A percentile compares a stretch with the other conserved stretches of the same genome.
Conservation (phyloP, 495 filamentous ascomycete genomes). For the Podospora sp. region DNA sequence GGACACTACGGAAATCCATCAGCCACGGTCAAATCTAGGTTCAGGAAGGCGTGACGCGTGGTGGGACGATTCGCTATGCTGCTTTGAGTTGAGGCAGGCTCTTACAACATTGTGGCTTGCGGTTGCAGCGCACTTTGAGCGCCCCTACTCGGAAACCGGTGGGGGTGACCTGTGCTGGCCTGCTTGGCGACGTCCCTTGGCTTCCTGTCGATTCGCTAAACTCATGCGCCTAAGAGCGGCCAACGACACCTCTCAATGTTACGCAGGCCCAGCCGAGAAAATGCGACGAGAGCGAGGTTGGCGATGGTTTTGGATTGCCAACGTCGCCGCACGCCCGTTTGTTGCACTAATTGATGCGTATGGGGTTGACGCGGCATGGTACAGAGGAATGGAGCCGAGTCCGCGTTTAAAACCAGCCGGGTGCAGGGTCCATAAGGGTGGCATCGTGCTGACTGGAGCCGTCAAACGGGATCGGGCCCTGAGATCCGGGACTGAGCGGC, state of each 20-base stretch:
- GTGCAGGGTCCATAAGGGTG: conserved; percentile 8
- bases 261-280: not conserved
- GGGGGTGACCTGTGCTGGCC: conserved; percentile 6
- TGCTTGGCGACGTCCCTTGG: conserved; percentile 17
- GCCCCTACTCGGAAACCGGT: not conserved
- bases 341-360: not conserved
- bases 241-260: not conserved
- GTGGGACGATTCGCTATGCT: not conserved
- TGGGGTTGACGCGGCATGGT: not conserved
- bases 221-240: not conserved
- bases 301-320: not conserved
- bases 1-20: conserved; percentile 57
- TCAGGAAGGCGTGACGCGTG: not conserved
- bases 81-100: not conserved
- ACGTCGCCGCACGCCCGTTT: not conserved
- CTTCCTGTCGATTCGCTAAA: conserved; percentile 5
- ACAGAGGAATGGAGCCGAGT: conserved; percentile 7
- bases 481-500: conserved; percentile 12
- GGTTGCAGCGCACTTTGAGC: not conserved
- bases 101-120: conserved; percentile 22
- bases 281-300: not conserved
- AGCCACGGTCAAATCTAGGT: conserved; percentile 16
- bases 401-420: conserved; percentile 1
- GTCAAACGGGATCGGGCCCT: conserved; percentile 17
- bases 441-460: conserved; percentile 14